phyloP scores from a whole-genome alignment of 2,329 filamentous ascomycete genomes.

The Xylaria hypoxylon region DNA sequence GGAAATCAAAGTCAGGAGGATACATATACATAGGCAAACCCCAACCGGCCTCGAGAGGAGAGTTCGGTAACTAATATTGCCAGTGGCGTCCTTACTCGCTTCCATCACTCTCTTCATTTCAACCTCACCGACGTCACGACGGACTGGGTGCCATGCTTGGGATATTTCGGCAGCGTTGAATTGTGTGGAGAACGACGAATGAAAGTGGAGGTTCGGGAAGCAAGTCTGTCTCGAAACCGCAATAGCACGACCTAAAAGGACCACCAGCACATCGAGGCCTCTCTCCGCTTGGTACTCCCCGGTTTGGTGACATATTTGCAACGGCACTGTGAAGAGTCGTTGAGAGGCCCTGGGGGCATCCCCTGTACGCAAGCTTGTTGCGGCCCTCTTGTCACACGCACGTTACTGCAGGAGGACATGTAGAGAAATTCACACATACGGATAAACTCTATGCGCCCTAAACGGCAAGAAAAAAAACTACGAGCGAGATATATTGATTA shows the following conservation, averaged over 20 bases:
- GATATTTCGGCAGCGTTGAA: conserved; percentile 37
- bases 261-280: conserved; percentile 37
- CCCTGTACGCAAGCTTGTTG: conserved; percentile 31
- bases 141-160: conserved; percentile 32
- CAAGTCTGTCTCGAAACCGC: conserved; percentile 46
- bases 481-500: conserved; percentile 1
- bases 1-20: conserved; percentile 25
- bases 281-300: conserved; percentile 28
- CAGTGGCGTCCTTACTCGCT: conserved; percentile 31
- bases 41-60: conserved; percentile 31
- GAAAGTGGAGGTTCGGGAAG: conserved; percentile 48
- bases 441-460: conserved; percentile 16
- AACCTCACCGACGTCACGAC: conserved; percentile 25
- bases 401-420: conserved; percentile 25
- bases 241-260: conserved; percentile 37
- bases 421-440: conserved; percentile 21
- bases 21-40: conserved; percentile 32
- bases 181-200: conserved; percentile 45
- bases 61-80: conserved; percentile 42
- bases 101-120: conserved; percentile 22
- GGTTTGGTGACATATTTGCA: background rate
- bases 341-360: conserved; percentile 10
- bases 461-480: conserved; percentile 13
- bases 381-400: conserved; percentile 36
- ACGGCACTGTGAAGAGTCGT: conserved; percentile 32